These are phyloP conservation scores for Hericium coralloides DNA, from an alignment of 768 basidiomycete genomes.

Conservation along the genomic window DNA sequence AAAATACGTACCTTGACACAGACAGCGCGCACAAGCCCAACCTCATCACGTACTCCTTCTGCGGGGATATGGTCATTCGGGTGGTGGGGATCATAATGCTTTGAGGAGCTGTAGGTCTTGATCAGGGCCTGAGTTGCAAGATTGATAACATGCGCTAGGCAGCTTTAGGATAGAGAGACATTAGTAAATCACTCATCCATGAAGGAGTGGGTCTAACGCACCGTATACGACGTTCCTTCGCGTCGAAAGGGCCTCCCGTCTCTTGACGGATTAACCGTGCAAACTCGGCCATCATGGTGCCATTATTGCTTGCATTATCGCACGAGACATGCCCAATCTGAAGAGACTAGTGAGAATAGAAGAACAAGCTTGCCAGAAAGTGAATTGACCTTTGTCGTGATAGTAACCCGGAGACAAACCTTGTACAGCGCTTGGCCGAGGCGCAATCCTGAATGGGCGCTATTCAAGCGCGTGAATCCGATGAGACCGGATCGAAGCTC, in stretches of 20 bases:
- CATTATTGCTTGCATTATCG: conserved; percentile 31
- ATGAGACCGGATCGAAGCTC: conserved; percentile 21
- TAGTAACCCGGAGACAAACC: too few relatives aligned
- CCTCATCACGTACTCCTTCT: conserved; percentile 14
- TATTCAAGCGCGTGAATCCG: conserved; percentile 28
- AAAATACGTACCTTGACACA: conserved; percentile 5
- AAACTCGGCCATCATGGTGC: conserved; percentile 25
- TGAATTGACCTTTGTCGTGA: too few relatives aligned
- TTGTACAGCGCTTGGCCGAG: conserved; percentile 15
- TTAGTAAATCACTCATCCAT: background rate
- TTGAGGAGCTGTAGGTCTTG: conserved; percentile 6
- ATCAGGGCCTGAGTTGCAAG: conserved; percentile 24
- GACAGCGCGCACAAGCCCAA: conserved; percentile 21
- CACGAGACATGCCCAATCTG: conserved; percentile 29
- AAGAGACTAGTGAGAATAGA: background rate
- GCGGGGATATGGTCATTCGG: conserved; percentile 10
- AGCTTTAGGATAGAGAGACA: conserved; percentile 9
- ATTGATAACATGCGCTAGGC: conserved; percentile 27
- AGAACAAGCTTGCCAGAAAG: background rate
- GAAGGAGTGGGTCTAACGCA: background rate
- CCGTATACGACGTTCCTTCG: conserved; percentile 7
- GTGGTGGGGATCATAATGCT: conserved; percentile 15
- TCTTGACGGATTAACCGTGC: background rate
- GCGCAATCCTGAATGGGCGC: conserved; percentile 25
- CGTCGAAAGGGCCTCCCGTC: conserved; percentile 3